These are phyloP conservation scores for Solanum chiquidenum DNA, from an alignment of 257 asterid species.

Conservation along the genomic window DNA sequence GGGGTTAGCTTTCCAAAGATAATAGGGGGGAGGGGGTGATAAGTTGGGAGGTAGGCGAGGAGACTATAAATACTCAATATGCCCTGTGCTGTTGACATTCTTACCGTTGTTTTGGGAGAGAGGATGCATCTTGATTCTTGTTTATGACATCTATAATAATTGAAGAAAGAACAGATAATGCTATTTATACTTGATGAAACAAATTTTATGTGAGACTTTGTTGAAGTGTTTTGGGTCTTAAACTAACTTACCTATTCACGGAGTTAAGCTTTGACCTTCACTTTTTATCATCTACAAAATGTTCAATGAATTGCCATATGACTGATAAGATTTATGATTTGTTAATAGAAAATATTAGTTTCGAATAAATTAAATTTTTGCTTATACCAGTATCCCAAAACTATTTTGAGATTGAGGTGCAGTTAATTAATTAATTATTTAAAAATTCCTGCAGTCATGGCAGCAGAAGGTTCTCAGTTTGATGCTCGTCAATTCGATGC, in stretches of 20 bases:
- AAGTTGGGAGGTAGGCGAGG: background rate
- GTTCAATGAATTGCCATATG: background rate
- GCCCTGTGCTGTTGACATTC: background rate
- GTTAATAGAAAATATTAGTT: background rate
- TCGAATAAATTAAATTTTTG: background rate
- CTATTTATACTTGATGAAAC: background rate
- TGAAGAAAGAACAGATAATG: background rate
- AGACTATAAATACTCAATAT: background rate
- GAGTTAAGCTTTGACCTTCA: background rate
- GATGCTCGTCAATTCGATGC: slow-evolving; percentile 42
- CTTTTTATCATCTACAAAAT: background rate
- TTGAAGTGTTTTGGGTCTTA: background rate
- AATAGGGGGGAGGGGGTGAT: background rate
- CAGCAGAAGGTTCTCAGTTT: slow-evolving; percentile 63
- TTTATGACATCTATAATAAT: background rate
- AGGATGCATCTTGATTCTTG: background rate
- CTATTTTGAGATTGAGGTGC: background rate
- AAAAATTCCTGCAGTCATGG: slow-evolving; percentile 29
- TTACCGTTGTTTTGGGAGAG: background rate
- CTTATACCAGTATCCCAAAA: background rate
- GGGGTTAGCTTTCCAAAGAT: background rate
- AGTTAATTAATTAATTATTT: background rate
- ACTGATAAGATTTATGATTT: background rate
- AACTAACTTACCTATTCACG: background rate
- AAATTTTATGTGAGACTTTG: background rate